Evolutionary conservation across 805 yeast species (phyloP).

Genomic region (Jamesozyma gamospora): DNA sequence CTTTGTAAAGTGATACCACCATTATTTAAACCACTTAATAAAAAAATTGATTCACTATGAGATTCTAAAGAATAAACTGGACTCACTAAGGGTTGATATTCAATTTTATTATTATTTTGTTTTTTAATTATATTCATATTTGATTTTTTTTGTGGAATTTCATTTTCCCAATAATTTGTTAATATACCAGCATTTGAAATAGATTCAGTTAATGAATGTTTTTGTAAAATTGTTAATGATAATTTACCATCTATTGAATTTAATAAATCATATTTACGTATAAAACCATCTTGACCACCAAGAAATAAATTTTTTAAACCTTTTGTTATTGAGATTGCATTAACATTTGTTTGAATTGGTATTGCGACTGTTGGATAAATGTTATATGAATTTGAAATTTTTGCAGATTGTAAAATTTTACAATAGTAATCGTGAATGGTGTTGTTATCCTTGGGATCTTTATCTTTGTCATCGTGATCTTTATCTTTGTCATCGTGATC

Average conservation of each 20-base stretch:
- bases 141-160: slow-evolving; percentile 59
- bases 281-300: slow-evolving; percentile 94
- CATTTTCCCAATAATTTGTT: slow-evolving; percentile 89
- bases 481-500: background rate
- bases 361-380: slow-evolving; percentile 81
- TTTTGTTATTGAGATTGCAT: slow-evolving; percentile 63
- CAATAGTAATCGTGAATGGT: slow-evolving; percentile 25
- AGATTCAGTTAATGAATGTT: slow-evolving; percentile 79
- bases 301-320: slow-evolving; percentile 83
- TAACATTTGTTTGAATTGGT: slow-evolving; percentile 70
- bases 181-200: slow-evolving; percentile 78
- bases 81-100: slow-evolving; percentile 49
- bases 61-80: slow-evolving; percentile 86
- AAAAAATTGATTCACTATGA: slow-evolving; percentile 75
- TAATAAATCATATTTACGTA: slow-evolving; percentile 79
- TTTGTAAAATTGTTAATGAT: slow-evolving; percentile 83
- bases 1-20: slow-evolving; percentile 88
- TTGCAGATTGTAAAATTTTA: slow-evolving; percentile 36
- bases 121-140: slow-evolving; percentile 23
- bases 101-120: slow-evolving; percentile 23
- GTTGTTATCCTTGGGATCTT: background rate
- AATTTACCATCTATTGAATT: slow-evolving; percentile 79
- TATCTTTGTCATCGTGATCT: background rate
- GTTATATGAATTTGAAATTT: slow-evolving; percentile 48
- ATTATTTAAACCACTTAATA: slow-evolving; percentile 65